phyloP scores from a whole-genome alignment of 225 moss, liverwort and hornwort species.

The Rhytidiadelphus loreus region DNA sequence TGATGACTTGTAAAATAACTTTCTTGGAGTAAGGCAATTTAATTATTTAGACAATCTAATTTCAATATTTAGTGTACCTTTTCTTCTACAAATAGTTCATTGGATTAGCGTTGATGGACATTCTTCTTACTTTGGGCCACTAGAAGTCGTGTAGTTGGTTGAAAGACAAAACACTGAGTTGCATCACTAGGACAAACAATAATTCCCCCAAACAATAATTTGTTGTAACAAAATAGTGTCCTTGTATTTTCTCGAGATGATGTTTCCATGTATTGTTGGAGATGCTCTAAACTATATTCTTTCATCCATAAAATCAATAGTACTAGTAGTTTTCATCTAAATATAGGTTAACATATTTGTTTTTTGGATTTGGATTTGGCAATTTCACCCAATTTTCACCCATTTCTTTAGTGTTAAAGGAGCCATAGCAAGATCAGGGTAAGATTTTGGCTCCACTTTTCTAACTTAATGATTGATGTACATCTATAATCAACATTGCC shows the following conservation, averaged over 20 bases:
- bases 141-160: not conserved
- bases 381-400: not conserved
- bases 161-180: not conserved
- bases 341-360: accelerated
- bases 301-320: not conserved
- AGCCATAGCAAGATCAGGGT: not conserved
- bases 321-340: not conserved
- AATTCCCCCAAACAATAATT: accelerated
- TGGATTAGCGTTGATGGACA: not conserved
- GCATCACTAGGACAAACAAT: accelerated
- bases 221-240: not conserved
- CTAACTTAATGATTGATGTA: not conserved
- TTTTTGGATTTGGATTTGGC: not conserved
- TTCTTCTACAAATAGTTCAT: not conserved
- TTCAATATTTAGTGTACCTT: too few species aligned
- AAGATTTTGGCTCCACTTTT: not conserved
- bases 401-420: not conserved
- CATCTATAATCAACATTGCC: too few species aligned
- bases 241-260: accelerated
- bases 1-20: too few species aligned
- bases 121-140: not conserved
- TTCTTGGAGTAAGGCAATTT: too few species aligned
- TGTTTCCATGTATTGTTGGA: accelerated
- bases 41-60: too few species aligned
- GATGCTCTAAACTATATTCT: not conserved